These are phyloP conservation scores for Panus rudis DNA, from an alignment of 768 basidiomycete genomes.

Conservation along the genomic window DNA sequence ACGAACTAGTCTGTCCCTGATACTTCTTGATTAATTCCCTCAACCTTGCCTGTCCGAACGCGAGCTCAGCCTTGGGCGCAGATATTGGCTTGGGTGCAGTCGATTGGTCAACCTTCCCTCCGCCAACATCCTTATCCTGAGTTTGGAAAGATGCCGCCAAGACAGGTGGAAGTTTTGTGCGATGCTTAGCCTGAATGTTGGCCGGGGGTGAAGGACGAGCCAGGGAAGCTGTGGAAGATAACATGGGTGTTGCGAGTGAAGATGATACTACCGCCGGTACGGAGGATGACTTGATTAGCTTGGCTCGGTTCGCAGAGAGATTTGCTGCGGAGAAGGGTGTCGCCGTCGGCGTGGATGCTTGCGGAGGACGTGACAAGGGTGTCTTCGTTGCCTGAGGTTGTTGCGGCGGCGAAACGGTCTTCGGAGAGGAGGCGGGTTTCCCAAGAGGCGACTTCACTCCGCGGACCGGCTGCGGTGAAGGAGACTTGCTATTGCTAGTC, in stretches of 20 bases:
- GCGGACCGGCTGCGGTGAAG: too few species aligned
- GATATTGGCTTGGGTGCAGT: conserved; percentile 4
- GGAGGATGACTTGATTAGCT: conserved; percentile 52
- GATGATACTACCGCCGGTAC: conserved; percentile 66
- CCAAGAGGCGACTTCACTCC: background rate
- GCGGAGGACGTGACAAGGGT: background rate
- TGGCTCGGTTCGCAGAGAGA: conserved; percentile 19
- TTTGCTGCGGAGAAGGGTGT: conserved; percentile 7
- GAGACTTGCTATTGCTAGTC: too few species aligned
- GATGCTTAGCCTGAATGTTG: conserved; percentile 14
- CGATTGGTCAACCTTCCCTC: conserved; percentile 11
- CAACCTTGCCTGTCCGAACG: conserved; percentile 71
- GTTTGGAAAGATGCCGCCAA: conserved; percentile 21
- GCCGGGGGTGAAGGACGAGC: conserved; percentile 37
- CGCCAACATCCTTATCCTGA: too few species aligned
- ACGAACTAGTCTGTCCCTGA: conserved; percentile 34
- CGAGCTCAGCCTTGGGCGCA: conserved; percentile 39
- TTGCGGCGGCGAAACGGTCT: background rate
- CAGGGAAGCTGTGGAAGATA: conserved; percentile 73
- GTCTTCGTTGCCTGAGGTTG: background rate
- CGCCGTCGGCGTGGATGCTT: background rate
- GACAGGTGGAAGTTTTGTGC: conserved; percentile 31
- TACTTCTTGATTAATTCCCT: conserved; percentile 80
- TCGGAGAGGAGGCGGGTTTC: too few species aligned
- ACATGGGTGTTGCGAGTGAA: conserved; percentile 63